Percentiles rank a stretch among this genome's conserved stretches.
Conservation (phyloP, 306 rosid genomes). For the Dalbergia cochinchinensis region DNA sequence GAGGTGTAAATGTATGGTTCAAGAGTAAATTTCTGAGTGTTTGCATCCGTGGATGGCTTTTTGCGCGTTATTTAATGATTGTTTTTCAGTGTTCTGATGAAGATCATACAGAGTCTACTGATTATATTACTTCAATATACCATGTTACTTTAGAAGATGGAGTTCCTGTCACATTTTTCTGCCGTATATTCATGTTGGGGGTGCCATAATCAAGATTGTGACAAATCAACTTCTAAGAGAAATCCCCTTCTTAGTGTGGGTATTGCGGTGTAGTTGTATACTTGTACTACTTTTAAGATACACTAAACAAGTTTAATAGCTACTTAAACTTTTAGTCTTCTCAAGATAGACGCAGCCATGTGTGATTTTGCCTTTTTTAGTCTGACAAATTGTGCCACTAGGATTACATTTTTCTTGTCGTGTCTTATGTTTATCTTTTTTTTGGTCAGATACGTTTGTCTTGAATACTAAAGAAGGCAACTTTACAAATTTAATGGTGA, state of each 20-base stretch:
- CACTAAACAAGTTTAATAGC: conserved; percentile 3
- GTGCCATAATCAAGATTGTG: conserved; percentile 39
- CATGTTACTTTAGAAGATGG: conserved; percentile 47
- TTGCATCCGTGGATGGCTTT: conserved; percentile 11
- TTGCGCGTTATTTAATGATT: conserved; percentile 44
- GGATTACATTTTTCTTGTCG: too few relatives aligned
- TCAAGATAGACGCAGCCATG: not conserved
- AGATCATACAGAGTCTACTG: conserved; percentile 37
- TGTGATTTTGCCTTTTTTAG: not conserved
- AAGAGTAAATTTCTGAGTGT: conserved; percentile 54
- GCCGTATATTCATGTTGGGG: conserved; percentile 46
- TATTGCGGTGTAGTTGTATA: not conserved
- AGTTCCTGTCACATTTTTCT: conserved; percentile 45
- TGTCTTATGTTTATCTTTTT: too few relatives aligned
- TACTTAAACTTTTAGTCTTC: not conserved
- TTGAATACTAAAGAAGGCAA: too few relatives aligned
- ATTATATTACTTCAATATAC: conserved; percentile 12
- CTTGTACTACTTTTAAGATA: conserved; percentile 2
- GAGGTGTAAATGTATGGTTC: conserved; percentile 70
- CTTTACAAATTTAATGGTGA: too few relatives aligned
- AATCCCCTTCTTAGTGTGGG: not conserved
- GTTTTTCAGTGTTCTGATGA: conserved; percentile 45
- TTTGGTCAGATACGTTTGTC: too few relatives aligned
- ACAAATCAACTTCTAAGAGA: conserved; percentile 21
- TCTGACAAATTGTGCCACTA: not conserved